These are phyloP conservation scores for Pseudozyma pruni DNA, from an alignment of 1,284 basidiomycete genomes.

Conservation along the genomic window DNA sequence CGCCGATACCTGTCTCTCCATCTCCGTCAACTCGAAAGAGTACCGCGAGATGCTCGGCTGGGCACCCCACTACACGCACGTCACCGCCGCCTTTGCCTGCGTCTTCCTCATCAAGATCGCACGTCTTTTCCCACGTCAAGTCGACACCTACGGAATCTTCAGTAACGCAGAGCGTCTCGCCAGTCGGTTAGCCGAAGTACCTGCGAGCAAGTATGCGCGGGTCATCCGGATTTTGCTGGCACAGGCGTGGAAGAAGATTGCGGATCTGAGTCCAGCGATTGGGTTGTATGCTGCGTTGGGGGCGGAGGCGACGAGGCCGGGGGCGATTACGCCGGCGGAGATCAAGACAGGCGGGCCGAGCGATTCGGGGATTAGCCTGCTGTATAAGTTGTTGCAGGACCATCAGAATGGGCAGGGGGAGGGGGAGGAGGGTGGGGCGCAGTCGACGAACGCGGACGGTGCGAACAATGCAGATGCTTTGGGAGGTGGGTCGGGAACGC, in stretches of 20 bases:
- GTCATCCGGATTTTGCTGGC: conserved; percentile 46
- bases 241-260: conserved; percentile 52
- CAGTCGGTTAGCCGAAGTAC: conserved; percentile 82
- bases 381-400: conserved; percentile 48
- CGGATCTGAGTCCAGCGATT: conserved; percentile 47
- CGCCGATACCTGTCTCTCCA: conserved; percentile 82
- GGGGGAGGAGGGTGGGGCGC: conserved; percentile 2
- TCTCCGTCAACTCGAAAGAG: conserved; percentile 80
- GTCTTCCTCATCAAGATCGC: conserved; percentile 92
- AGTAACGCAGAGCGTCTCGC: conserved; percentile 84
- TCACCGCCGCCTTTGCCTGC: conserved; percentile 89
- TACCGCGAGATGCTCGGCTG: conserved; percentile 84
- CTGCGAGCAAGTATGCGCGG: conserved; percentile 70
- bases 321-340: conserved; percentile 48
- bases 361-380: conserved; percentile 46
- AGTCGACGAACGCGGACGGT: background rate
- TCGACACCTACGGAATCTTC: conserved; percentile 79
- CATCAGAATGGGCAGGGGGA: conserved; percentile 37
- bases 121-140: conserved; percentile 81
- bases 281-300: conserved; percentile 48
- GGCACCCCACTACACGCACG: conserved; percentile 90
- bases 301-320: conserved; percentile 39
- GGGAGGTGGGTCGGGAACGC: conserved; percentile 11
- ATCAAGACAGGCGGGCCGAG: conserved; percentile 47
- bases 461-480: background rate